These are phyloP conservation scores for Hyaloscypha variabilis DNA, from an alignment of 495 filamentous ascomycete species.

Conservation along the genomic window DNA sequence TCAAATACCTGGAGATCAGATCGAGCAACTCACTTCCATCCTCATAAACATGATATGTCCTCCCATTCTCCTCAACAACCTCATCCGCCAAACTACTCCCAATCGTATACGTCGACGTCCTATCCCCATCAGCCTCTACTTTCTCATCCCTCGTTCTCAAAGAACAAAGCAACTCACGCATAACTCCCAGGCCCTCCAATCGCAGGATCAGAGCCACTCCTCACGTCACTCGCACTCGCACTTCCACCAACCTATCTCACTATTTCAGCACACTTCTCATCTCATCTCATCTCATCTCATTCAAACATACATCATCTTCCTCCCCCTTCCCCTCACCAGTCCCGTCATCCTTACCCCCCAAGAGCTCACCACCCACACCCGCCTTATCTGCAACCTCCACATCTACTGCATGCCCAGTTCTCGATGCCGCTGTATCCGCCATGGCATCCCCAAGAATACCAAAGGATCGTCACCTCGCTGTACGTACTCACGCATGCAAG, in stretches of 20 bases:
- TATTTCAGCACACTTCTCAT: neutral
- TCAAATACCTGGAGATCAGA: too few relatives aligned
- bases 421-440: too few relatives aligned
- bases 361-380: too few relatives aligned
- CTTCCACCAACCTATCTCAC: neutral
- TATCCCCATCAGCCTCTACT: neutral
- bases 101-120: conserved; percentile 1
- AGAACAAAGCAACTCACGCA: neutral
- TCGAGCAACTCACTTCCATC: neutral
- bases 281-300: neutral
- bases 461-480: too few relatives aligned
- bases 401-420: too few relatives aligned
- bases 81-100: conserved; percentile 1
- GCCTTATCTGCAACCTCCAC: too few relatives aligned
- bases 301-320: neutral
- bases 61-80: conserved; percentile 6
- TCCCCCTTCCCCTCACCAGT: neutral
- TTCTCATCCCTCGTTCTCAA: neutral
- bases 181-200: conserved; percentile 4
- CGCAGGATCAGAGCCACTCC: neutral
- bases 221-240: neutral
- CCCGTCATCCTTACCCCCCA: too few relatives aligned
- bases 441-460: too few relatives aligned
- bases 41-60: neutral
- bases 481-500: too few relatives aligned